Evolutionary conservation across 345 rosid species (phyloP), one percentile per base, ranked within the genome.

Genomic region (Hevea brasiliensis): DNA sequence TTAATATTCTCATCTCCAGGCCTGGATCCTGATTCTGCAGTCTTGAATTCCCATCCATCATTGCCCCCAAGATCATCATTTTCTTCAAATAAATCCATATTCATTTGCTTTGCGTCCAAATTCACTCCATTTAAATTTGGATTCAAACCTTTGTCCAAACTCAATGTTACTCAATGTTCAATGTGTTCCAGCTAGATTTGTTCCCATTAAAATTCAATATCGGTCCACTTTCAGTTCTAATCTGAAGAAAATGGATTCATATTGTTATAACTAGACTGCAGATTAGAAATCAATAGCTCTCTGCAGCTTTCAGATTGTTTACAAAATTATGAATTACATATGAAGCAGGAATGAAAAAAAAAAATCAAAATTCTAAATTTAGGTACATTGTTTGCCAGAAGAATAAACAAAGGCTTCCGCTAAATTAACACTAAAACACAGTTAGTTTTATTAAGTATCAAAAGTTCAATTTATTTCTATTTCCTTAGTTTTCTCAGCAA

Each of bases 41-140:
- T 76, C 62, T 50, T 79, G 57, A 81, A 84, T 68, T 84, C 83
- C 87, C 83, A 84, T 29, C 74, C 83, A 63, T 76, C 77, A 3
- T 81, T 76, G 21, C 57, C 82, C 53, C 44, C 76, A 15, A 72
- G 21, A 42, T 64, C 80, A n/a, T 23, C 81, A 57, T 74, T 63
- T 37, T 75, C 76, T 58, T 72, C 63, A 72, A 40, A 37, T 57
- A 62, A 44, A 66, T 66, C 50, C 40, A 47, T 47, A 26, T 66
- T 47, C 0, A 5, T 41, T 47, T 45, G 70, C 23, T 26, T 66
- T 17, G 5, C 15, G 4, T 47, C 56, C 42, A 48, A 66, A 66
- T 66, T 66, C 42, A 13, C 13, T 24, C 57, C 70, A 45, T 44
- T 48, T 27, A 66, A 66, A 50, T 66, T 18, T 66, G 70, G 10